Conservation (phyloP, 768 basidiomycete genomes). For the Panus rudis region DNA sequence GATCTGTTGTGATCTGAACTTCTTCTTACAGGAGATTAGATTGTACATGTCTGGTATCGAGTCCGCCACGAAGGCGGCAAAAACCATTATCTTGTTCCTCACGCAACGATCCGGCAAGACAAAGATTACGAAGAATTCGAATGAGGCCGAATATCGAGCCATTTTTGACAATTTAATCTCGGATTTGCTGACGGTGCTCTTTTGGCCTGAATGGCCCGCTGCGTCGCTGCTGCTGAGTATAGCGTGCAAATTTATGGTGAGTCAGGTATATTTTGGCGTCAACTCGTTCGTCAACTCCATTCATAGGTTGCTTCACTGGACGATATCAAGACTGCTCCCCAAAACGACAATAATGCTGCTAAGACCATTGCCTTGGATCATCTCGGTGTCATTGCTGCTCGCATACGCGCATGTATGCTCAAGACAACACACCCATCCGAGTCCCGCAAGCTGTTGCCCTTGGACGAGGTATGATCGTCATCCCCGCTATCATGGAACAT, state of each 20-base stretch:
- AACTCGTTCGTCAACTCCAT: background rate
- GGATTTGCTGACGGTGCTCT: constrained; percentile 81
- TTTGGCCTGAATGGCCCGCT: constrained; percentile 97
- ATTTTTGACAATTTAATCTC: constrained; percentile 89
- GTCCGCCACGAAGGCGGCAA: constrained; percentile 77
- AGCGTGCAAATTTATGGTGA: constrained; percentile 80
- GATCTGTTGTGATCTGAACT: background rate
- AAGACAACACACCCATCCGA: constrained; percentile 20
- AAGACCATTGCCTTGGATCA: constrained; percentile 91
- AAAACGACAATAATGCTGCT: constrained; percentile 72
- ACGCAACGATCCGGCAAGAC: constrained; percentile 69
- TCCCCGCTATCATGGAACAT: constrained; percentile 1
- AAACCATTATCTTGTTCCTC: constrained; percentile 50
- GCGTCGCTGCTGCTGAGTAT: constrained; percentile 76
- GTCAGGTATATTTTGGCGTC: constrained; percentile 10
- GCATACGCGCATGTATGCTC: constrained; percentile 55
- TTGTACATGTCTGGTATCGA: constrained; percentile 70
- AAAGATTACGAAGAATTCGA: constrained; percentile 83
- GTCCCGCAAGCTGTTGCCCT: constrained; percentile 33
- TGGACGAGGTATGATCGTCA: constrained; percentile 58
- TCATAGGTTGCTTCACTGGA: constrained; percentile 73
- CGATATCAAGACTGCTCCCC: constrained; percentile 62
- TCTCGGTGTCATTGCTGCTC: constrained; percentile 86
- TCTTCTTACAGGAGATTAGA: constrained; percentile 49
- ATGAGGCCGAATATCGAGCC: constrained; percentile 88